phyloP scores from a whole-genome alignment of 768 basidiomycete genomes.

The Lactarius psammicola region DNA sequence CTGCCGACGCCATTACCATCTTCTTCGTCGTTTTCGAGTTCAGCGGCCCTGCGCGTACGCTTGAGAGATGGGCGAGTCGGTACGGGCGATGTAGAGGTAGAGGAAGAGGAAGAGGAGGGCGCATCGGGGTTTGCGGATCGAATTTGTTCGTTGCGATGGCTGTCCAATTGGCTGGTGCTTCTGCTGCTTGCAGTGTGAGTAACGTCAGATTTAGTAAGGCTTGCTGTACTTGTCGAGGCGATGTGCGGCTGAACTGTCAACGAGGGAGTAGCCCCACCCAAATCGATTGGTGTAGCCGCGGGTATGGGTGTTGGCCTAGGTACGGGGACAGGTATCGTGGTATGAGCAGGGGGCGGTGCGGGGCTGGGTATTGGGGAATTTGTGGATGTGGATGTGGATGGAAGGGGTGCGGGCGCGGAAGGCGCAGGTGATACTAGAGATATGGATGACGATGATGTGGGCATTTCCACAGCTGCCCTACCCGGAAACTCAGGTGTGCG shows the following conservation, averaged over 20 bases:
- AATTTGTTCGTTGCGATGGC: neutral
- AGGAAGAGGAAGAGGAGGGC: neutral
- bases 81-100: neutral
- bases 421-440: neutral
- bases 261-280: neutral
- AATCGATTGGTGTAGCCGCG: neutral
- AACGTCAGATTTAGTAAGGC: neutral
- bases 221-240: neutral
- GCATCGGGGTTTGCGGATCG: neutral
- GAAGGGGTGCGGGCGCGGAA: neutral
- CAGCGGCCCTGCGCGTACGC: constrained; percentile 2
- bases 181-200: neutral
- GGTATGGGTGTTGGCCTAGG: neutral
- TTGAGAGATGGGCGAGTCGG: neutral
- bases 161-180: neutral
- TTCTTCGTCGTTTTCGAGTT: neutral
- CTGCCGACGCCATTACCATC: neutral
- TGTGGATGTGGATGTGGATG: neutral
- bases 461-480: neutral
- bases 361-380: neutral
- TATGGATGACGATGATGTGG: neutral
- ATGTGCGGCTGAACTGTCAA: neutral
- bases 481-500: neutral
- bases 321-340: neutral
- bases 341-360: neutral